Evolutionary conservation across 345 rosid genomes (phyloP), one percentile per base, ranked within the genome.

Genomic region (Hypericum androsaemum): DNA sequence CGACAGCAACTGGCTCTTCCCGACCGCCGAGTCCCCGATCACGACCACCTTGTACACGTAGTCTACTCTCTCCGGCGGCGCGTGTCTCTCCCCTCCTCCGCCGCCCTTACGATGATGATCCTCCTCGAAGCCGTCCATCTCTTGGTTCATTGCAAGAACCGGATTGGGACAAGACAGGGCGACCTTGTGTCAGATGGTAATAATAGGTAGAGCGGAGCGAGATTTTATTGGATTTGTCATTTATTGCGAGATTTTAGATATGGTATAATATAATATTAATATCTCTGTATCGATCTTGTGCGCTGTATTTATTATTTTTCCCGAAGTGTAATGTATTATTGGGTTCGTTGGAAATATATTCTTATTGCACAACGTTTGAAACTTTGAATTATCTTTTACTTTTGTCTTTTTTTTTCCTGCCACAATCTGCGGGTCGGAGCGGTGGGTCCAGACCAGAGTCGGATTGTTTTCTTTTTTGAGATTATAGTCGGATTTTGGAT

Each of bases 11-110:
- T 82, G 89, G 37, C 85, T 80, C 76, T 86, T 86, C 1, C 95
- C 89, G 11, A 86, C 95, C 0, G 87, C 95, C 0, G 95, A 86
- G 65, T 86, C 89, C 0, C 95, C 95, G 41, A 82, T 86, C 71
- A 86, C 87, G 53, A 86, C 95, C 37, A 80, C 77, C 60, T 86
- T 86, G 52, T 71, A 86, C 67, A 86, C 87, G 42, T 78, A 86
- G 37, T 86, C 95, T 32, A 82, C 76, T 50, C 68, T 82, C 65
- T 78, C 87, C 35, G 70, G 76, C 16, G 54, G 32, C 32, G 32
- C 32, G 32, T 22, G 32, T 22, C 32, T 22, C 32, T 22, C 32
- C 32, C 32, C 32, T 22, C 32, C 32, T 22, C 32, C 16, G 10
- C 11, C 61, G 6, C 38, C 74, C 40, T 43, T 62, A 0, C 56